A percentile compares a stretch with the other conserved stretches of the same genome.
Conservation (phyloP, 2,329 filamentous ascomycete species). For the Fusarium bulbicola region DNA sequence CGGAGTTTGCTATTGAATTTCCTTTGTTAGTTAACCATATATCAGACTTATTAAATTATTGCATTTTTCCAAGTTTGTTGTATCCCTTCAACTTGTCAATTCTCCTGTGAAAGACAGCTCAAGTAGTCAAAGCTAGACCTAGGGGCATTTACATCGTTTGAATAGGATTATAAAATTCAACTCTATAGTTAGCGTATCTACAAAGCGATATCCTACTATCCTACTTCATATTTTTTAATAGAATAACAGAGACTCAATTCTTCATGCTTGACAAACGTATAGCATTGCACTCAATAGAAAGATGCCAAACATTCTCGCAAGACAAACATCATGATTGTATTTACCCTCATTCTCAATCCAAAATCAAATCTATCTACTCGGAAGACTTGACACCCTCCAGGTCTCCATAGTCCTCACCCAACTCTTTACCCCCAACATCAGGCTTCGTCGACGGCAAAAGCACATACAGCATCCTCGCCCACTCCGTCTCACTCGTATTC, state of each 20-base stretch:
- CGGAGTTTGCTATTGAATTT: neutral
- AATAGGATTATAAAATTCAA: neutral
- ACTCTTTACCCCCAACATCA: conserved; percentile 10
- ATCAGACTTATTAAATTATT: rapidly evolving
- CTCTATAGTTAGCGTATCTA: rapidly evolving
- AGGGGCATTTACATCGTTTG: neutral
- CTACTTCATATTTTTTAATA: rapidly evolving
- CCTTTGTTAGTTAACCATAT: neutral
- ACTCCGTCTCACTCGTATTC: conserved; percentile 55
- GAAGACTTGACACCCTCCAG: conserved; percentile 39
- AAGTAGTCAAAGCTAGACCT: neutral
- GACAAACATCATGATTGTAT: neutral
- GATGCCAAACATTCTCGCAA: rapidly evolving
- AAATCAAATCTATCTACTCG: conserved; percentile 8
- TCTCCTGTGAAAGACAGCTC: rapidly evolving
- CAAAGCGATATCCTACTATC: neutral
- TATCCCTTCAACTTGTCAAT: rapidly evolving
- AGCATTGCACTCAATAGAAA: rapidly evolving
- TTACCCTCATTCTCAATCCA: rapidly evolving
- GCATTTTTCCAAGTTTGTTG: rapidly evolving
- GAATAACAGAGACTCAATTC: rapidly evolving
- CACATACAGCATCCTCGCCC: conserved; percentile 56
- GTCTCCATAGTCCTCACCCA: conserved; percentile 48
- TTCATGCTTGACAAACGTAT: rapidly evolving
- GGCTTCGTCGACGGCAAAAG: conserved; percentile 40